Evolutionary conservation across 176 grass and related monocot genomes (phyloP), one percentile per base, ranked within the genome.

Genomic region (Rhynchospora tenuis): DNA sequence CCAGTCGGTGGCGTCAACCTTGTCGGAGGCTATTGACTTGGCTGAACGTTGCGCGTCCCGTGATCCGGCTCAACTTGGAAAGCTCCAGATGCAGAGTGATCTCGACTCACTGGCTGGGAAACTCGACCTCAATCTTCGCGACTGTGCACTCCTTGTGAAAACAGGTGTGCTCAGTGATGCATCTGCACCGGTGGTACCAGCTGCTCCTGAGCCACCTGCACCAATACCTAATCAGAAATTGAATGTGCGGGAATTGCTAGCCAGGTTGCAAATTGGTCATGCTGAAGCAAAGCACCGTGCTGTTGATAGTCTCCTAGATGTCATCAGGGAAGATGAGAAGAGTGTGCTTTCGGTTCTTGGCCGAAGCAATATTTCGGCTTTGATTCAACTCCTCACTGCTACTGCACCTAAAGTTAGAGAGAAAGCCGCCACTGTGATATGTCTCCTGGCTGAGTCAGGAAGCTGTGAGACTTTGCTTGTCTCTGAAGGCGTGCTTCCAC

Each of bases 81-180:
- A 97, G 81, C 88, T 97, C 5, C 94, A 97, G 81, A 93, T 93
- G 94, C 91, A 99, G 89, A 99, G 97, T 77, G 90, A 96, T 80
- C 93, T 99, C 29, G 97, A 99, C 33, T 91, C 91, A 26, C 84
- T 99, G 54, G 76, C 93, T 6, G 93, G 91, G 51, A 95, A 96
- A 84, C 88, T 99, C 70, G 97, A 96, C 60, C 93, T 99, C 1
- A 93, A 93, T 82, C 89, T 99, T 63, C 80, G 93, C 19, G 93
- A 99, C n/a, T 99, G 97, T 16, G 78, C 65, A 4, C 93, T 99
- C 13, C 89, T 99, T 7, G 83, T 99, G 81, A 99, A 99, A 93
- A 96, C 97, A 0, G 97, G 97, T 0, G 93, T 99, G 19, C 83
- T 99, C 5, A 89, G 87, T 2, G 97, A 92, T 50, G 89, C 85